Percentiles rank a stretch among this genome's conserved stretches.
Conservation (phyloP, 176 grass and related monocot genomes). For the Saccharum officinarum region DNA sequence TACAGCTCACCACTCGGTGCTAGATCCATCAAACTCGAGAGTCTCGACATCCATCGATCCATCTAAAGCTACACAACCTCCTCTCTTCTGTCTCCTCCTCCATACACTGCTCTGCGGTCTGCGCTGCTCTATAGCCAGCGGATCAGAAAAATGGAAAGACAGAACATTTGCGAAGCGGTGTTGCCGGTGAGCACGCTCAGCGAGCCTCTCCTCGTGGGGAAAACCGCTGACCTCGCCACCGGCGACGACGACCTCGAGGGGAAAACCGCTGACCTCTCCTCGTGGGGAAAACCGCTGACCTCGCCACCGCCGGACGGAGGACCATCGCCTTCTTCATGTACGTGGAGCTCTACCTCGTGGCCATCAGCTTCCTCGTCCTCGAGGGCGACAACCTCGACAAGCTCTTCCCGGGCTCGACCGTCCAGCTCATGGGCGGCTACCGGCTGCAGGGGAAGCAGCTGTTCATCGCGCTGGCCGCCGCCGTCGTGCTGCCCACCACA, state of each 20-base stretch:
- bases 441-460: conserved; percentile 47
- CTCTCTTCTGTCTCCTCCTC: too few relatives aligned
- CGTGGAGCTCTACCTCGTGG: conserved; percentile 51
- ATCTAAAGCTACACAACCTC: too few relatives aligned
- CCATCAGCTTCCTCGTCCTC: conserved; percentile 50
- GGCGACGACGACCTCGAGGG: conserved; percentile 29
- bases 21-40: too few relatives aligned
- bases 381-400: conserved; percentile 60
- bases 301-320: conserved; percentile 27
- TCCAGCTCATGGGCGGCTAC: not conserved
- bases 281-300: too few relatives aligned
- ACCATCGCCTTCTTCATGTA: conserved; percentile 54
- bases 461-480: conserved; percentile 34
- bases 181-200: not conserved
- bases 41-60: too few relatives aligned
- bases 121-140: too few relatives aligned
- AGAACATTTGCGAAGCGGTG: not conserved
- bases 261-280: too few relatives aligned
- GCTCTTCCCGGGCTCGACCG: conserved; percentile 22
- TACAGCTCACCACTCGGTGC: too few relatives aligned
- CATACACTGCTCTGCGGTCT: too few relatives aligned
- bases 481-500: conserved; percentile 51
- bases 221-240: not conserved
- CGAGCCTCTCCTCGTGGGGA: conserved; percentile 4
- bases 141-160: conserved; percentile 10